A percentile compares a stretch with the other conserved stretches of the same genome.
phyloP scores from a whole-genome alignment of 345 rosid species.

The Corymbia maculata region DNA sequence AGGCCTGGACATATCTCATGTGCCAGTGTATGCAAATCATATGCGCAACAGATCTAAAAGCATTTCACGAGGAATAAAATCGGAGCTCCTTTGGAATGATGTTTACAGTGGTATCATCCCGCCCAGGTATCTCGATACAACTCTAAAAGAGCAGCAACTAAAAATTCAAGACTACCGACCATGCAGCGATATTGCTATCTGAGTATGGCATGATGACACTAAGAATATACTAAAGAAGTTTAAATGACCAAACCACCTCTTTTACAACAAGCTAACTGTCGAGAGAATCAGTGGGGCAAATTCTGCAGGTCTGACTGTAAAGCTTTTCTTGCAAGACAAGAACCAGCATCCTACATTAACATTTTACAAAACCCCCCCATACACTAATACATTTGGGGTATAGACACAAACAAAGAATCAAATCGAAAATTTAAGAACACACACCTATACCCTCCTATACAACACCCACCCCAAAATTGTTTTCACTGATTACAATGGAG shows the following conservation, averaged over 20 bases:
- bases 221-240: neutral
- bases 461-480: conserved; percentile 31
- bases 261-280: neutral
- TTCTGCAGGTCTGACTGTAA: neutral
- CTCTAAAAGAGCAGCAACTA: neutral
- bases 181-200: neutral
- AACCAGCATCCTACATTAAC: neutral
- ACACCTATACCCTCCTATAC: conserved; percentile 36
- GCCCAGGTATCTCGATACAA: neutral
- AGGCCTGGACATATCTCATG: neutral
- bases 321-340: neutral
- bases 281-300: neutral
- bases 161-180: neutral
- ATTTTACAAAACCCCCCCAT: neutral
- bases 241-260: neutral
- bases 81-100: neutral
- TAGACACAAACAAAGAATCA: conserved; percentile 3
- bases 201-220: neutral
- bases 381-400: neutral
- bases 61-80: neutral
- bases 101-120: neutral
- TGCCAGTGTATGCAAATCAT: neutral
- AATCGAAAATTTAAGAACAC: neutral
- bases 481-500: conserved; percentile 13
- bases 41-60: neutral